Conservation (phyloP, 1,139 yeast genomes). For the Candida albicans region DNA sequence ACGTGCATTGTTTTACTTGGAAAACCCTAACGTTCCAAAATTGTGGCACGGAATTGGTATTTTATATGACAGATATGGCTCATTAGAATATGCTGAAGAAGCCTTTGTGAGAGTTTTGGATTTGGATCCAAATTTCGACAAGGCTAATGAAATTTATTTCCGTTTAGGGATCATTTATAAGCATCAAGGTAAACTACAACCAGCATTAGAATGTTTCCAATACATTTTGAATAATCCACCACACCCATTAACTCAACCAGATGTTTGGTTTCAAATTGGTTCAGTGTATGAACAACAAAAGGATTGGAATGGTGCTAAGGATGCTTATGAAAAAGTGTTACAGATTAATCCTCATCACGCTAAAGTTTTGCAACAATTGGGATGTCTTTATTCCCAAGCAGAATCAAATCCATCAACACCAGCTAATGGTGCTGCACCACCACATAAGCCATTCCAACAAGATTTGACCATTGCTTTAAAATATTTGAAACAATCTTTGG, state of each 20-base stretch:
- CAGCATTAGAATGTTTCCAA: constrained; percentile 90
- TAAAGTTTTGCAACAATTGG: constrained; percentile 91
- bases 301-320: constrained; percentile 88
- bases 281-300: constrained; percentile 92
- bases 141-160: constrained; percentile 94
- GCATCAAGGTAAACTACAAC: constrained; percentile 84
- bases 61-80: constrained; percentile 91
- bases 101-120: constrained; percentile 95
- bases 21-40: constrained; percentile 93
- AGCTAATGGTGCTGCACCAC: constrained; percentile 7
- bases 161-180: constrained; percentile 96
- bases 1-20: constrained; percentile 86
- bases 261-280: constrained; percentile 98
- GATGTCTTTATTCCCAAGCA: constrained; percentile 92
- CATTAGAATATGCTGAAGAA: constrained; percentile 95
- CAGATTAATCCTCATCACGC: constrained; percentile 92
- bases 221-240: constrained; percentile 91
- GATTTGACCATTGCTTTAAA: constrained; percentile 83
- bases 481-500: constrained; percentile 81
- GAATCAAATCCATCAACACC: constrained; percentile 29
- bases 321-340: constrained; percentile 91
- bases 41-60: constrained; percentile 99
- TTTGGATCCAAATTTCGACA: constrained; percentile 93
- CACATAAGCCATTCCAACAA: constrained; percentile 40
- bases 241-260: constrained; percentile 92